These are phyloP conservation scores for Capsicum rhomboideum DNA, from an alignment of 257 asterid genomes.

Conservation along the genomic window DNA sequence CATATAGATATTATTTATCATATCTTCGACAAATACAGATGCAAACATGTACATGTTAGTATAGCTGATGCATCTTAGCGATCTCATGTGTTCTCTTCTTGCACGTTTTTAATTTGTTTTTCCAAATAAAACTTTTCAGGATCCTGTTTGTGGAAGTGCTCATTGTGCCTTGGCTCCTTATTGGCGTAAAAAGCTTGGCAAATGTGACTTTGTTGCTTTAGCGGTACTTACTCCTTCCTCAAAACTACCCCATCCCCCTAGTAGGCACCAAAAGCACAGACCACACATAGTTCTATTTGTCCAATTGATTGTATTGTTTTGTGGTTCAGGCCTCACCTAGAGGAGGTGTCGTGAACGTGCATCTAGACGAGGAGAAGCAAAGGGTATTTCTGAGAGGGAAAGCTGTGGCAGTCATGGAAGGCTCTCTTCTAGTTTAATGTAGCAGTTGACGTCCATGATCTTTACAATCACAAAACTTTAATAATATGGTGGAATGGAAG, in stretches of 20 bases:
- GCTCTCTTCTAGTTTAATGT: slow-evolving; percentile 43
- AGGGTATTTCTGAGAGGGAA: slow-evolving; percentile 65
- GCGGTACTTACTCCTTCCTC: slow-evolving; percentile 26
- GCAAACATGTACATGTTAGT: background rate
- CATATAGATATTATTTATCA: background rate
- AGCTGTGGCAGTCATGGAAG: no score
- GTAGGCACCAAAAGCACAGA: no score
- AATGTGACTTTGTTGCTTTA: slow-evolving; percentile 58
- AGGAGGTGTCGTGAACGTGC: slow-evolving; percentile 63
- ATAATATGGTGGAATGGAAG: background rate
- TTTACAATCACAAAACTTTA: background rate
- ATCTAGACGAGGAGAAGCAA: slow-evolving; percentile 48
- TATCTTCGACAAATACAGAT: background rate
- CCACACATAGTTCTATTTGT: no score
- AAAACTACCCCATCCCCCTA: no score
- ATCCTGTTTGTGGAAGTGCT: slow-evolving; percentile 87
- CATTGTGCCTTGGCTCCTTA: slow-evolving; percentile 77
- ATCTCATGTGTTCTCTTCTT: background rate
- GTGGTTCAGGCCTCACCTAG: slow-evolving; percentile 66
- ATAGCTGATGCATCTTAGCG: background rate
- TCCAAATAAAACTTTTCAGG: slow-evolving; percentile 27
- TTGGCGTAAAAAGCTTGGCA: slow-evolving; percentile 81
- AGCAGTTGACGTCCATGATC: background rate
- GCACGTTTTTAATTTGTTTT: background rate
- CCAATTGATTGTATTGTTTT: background rate